A percentile compares a stretch with the other conserved stretches of the same genome.
phyloP scores from a whole-genome alignment of 208 protist species.

The Trypanosoma melophagium region DNA sequence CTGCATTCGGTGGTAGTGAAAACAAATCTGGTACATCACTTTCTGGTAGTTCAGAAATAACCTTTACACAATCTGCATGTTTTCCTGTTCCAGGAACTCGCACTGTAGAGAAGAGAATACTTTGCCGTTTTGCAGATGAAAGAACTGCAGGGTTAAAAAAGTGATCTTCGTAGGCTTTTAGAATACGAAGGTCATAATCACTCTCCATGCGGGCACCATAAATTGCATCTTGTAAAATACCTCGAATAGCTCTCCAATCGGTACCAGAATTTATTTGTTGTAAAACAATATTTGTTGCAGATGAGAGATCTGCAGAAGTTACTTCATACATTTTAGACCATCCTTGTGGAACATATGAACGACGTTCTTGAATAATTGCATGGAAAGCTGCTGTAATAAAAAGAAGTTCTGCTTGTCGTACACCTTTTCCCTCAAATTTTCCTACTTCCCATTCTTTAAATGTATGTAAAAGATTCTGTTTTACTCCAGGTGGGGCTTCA shows the following conservation, averaged over 20 bases:
- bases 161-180: conserved; percentile 89
- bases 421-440: conserved; percentile 57
- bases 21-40: conserved; percentile 93
- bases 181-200: conserved; percentile 90
- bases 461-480: conserved; percentile 94
- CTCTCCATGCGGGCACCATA: conserved; percentile 97
- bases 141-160: conserved; percentile 86
- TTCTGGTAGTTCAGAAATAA: conserved; percentile 88
- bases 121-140: conserved; percentile 51
- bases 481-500: conserved; percentile 95
- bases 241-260: conserved; percentile 93
- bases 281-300: conserved; percentile 90
- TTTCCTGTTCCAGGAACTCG: conserved; percentile 62
- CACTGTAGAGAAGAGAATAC: conserved; percentile 58
- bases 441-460: conserved; percentile 83
- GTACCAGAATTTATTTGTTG: conserved; percentile 53
- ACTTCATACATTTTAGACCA: conserved; percentile 98
- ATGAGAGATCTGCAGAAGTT: conserved; percentile 92
- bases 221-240: conserved; percentile 93
- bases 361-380: conserved; percentile 95
- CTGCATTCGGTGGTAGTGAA: conserved; percentile 93
- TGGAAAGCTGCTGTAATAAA: conserved; percentile 96
- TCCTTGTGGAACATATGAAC: conserved; percentile 96
- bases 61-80: conserved; percentile 67
- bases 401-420: conserved; percentile 86